Percentiles rank a stretch among this genome's conserved stretches.
Evolutionary conservation across 768 basidiomycete species (phyloP).

Genomic region (Lactifluus hygrophoroides): DNA sequence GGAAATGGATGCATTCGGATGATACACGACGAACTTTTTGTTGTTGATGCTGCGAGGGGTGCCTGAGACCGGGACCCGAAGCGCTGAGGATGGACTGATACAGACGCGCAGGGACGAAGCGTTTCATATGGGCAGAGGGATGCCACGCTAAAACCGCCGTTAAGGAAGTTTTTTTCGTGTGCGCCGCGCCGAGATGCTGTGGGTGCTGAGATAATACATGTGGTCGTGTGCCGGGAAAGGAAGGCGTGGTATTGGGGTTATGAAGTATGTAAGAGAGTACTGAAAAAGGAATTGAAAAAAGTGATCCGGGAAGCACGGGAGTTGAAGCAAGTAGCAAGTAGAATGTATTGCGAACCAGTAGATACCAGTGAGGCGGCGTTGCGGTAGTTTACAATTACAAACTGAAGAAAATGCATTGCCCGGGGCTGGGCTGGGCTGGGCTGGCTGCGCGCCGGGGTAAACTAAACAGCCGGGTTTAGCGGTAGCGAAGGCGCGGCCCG

Average conservation of each 20-base stretch:
- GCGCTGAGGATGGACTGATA: no score
- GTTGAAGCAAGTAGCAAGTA: no score
- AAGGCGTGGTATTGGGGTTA: no score
- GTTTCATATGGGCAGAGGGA: not conserved
- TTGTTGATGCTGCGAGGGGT: not conserved
- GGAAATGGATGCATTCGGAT: not conserved
- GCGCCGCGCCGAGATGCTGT: not conserved
- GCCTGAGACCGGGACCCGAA: not conserved
- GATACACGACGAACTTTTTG: not conserved
- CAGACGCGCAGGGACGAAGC: not conserved
- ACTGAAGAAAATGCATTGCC: not conserved
- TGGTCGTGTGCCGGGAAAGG: no score
- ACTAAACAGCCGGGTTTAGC: not conserved
- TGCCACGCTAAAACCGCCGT: not conserved
- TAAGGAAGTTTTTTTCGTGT: not conserved
- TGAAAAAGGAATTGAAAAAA: not conserved
- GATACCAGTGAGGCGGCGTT: no score
- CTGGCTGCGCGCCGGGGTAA: not conserved
- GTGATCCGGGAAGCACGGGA: slow-evolving; percentile 6
- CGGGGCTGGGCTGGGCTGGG: not conserved
- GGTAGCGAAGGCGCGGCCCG: no score
- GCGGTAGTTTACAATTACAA: no score
- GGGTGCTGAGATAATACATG: not conserved
- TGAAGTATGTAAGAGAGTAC: no score
- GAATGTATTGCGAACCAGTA: no score